Evolutionary conservation across 352 stramenopile species (phyloP).

Genomic region (Peronospora tabacina): DNA sequence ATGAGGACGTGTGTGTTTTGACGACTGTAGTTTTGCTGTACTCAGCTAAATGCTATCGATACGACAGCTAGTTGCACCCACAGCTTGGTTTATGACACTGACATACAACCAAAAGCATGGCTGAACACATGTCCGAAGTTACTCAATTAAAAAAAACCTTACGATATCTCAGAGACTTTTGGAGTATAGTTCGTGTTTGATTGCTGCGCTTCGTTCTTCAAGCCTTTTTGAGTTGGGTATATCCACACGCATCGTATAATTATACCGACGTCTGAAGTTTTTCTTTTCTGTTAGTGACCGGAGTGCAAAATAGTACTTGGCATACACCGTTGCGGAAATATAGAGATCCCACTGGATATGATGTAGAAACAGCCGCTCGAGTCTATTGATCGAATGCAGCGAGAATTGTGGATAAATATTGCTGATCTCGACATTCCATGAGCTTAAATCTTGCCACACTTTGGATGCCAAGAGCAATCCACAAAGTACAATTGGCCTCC

Average conservation of each 20-base stretch:
- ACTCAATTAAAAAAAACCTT: background rate
- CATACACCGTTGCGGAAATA: conserved; percentile 91
- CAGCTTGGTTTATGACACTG: no score
- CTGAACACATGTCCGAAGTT: background rate
- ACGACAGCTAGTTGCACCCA: no score
- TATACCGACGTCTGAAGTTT: conserved; percentile 86
- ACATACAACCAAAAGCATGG: no score
- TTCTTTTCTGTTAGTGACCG: conserved; percentile 88
- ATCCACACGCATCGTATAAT: conserved; percentile 84
- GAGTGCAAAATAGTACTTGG: conserved; percentile 99
- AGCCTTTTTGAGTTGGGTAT: conserved; percentile 81
- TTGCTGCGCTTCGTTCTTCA: conserved; percentile 74
- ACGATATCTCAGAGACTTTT: conserved; percentile 55
- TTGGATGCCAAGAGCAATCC: conserved; percentile 97
- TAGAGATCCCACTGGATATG: conserved; percentile 98
- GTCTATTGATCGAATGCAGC: conserved; percentile 94
- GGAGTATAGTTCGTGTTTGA: conserved; percentile 78
- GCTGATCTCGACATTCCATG: conserved; percentile 97
- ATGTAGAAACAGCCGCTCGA: conserved; percentile 95
- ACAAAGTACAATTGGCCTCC: conserved; percentile 97
- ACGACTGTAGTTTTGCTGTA: no score
- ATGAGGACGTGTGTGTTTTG: no score
- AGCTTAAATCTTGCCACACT: conserved; percentile 98
- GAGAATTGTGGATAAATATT: conserved; percentile 98
- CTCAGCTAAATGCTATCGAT: no score